phyloP scores from a whole-genome alignment of 768 basidiomycete species.

The Phlebiopsis flavidoalba region DNA sequence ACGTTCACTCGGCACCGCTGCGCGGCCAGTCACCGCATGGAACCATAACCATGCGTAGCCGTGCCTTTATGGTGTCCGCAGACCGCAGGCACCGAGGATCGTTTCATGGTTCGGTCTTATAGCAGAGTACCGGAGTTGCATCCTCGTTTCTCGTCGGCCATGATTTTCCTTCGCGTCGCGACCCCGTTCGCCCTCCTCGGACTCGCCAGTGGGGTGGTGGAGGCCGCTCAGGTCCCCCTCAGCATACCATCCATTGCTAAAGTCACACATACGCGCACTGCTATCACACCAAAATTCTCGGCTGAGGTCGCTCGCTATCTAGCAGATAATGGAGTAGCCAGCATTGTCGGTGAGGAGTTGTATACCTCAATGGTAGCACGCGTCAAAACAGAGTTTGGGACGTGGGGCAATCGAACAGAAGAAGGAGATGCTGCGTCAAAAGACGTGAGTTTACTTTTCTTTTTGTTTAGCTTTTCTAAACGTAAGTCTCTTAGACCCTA shows the following conservation, averaged over 20 bases:
- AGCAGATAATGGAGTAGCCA: slow-evolving; percentile 2
- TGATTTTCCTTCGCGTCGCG: neutral
- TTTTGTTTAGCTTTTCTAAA: neutral
- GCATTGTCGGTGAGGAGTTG: slow-evolving; percentile 12
- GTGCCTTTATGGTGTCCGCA: no score
- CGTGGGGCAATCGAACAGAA: slow-evolving; percentile 9
- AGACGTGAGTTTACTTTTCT: neutral
- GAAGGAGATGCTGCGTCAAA: slow-evolving; percentile 2
- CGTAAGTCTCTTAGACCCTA: slow-evolving; percentile 16
- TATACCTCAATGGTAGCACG: slow-evolving; percentile 2
- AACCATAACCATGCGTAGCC: no score
- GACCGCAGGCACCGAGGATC: no score
- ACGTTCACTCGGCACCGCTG: no score
- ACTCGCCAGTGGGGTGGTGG: neutral
- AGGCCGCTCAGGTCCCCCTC: neutral
- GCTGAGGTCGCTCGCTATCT: neutral
- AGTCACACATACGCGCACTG: neutral
- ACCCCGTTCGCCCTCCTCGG: neutral
- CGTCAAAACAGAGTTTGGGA: slow-evolving; percentile 1
- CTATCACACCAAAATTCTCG: slow-evolving; percentile 4
- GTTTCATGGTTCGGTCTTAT: no score
- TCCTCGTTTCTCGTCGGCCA: neutral
- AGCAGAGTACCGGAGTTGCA: neutral
- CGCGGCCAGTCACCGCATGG: no score
- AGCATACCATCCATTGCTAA: neutral